A percentile compares a stretch with the other conserved stretches of the same genome.
These are phyloP conservation scores for Thraustochytrium striatum DNA, from an alignment of 352 stramenopile genomes.

Conservation along the genomic window DNA sequence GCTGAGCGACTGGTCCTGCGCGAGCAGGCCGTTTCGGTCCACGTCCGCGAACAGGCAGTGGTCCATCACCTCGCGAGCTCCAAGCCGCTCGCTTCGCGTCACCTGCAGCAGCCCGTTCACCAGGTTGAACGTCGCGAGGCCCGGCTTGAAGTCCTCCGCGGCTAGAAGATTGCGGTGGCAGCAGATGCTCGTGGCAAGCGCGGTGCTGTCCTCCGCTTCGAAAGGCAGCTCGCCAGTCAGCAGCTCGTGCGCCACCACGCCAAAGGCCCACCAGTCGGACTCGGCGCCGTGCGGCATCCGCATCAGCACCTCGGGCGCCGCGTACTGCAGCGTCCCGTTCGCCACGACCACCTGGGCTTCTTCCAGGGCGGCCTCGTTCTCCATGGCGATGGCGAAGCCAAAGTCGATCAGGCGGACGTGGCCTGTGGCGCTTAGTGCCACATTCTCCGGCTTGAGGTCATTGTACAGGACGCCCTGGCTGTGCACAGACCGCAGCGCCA, in stretches of 20 bases:
- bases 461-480: slow-evolving; percentile 9
- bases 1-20: too few species aligned
- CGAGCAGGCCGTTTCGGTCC: too few species aligned
- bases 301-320: neutral
- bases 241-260: slow-evolving; percentile 46
- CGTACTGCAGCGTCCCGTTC: neutral
- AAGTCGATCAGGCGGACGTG: slow-evolving; percentile 27
- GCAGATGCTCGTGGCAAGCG: too few species aligned
- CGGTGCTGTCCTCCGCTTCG: too few species aligned
- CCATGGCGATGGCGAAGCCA: neutral
- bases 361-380: neutral
- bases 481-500: slow-evolving; percentile 28
- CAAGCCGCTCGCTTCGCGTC: too few species aligned
- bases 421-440: neutral
- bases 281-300: neutral
- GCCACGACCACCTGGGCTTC: too few species aligned
- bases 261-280: slow-evolving; percentile 50
- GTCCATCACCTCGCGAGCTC: too few species aligned
- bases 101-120: too few species aligned
- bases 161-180: too few species aligned
- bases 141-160: too few species aligned
- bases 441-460: slow-evolving; percentile 46
- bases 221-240: slow-evolving; percentile 45
- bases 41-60: too few species aligned
- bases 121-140: too few species aligned